These are phyloP conservation scores for Fusarium coffeatum DNA, from an alignment of 2,329 filamentous ascomycete species.

Conservation along the genomic window DNA sequence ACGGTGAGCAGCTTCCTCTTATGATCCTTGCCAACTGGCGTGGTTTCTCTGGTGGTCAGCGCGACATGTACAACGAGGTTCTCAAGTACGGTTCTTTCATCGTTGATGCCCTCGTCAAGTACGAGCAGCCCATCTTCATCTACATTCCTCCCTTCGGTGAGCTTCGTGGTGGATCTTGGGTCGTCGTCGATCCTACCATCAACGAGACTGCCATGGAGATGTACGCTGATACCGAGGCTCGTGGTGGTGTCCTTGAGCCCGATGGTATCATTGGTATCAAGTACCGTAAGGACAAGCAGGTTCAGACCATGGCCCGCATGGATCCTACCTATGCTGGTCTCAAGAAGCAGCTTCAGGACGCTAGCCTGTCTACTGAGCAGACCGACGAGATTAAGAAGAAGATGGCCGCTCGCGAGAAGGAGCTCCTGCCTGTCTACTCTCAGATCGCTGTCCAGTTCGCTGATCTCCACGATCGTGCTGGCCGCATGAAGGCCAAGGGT, in stretches of 20 bases:
- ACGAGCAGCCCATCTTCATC: slow-evolving; percentile 97
- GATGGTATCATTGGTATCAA: slow-evolving; percentile 99
- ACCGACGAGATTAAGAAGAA: slow-evolving; percentile 82
- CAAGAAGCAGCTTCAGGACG: slow-evolving; percentile 77
- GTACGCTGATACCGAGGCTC: slow-evolving; percentile 96
- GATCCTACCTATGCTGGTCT: slow-evolving; percentile 86
- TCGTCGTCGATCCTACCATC: slow-evolving; percentile 98
- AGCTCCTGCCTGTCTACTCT: slow-evolving; percentile 89
- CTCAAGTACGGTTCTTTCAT: slow-evolving; percentile 99
- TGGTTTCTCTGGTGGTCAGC: slow-evolving; percentile 99
- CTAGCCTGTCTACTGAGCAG: slow-evolving; percentile 76
- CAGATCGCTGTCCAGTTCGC: slow-evolving; percentile 98
- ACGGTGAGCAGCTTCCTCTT: slow-evolving; percentile 95
- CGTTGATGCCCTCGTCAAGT: slow-evolving; percentile 97
- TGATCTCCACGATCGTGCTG: slow-evolving; percentile 95
- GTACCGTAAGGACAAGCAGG: slow-evolving; percentile 96
- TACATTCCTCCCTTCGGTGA: slow-evolving; percentile 98
- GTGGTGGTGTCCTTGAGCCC: slow-evolving; percentile 96
- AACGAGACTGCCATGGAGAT: slow-evolving; percentile 98
- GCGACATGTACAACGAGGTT: slow-evolving; percentile 99
- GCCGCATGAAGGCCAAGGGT: slow-evolving; percentile 98
- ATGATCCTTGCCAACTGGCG: slow-evolving; percentile 99
- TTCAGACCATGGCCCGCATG: slow-evolving; percentile 95
- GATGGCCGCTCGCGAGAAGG: slow-evolving; percentile 86
- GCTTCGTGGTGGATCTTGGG: slow-evolving; percentile 98